Base-by-base conservation (phyloP, 495 filamentous ascomycete genomes). In the Annulohypoxylon stygium region DNA sequence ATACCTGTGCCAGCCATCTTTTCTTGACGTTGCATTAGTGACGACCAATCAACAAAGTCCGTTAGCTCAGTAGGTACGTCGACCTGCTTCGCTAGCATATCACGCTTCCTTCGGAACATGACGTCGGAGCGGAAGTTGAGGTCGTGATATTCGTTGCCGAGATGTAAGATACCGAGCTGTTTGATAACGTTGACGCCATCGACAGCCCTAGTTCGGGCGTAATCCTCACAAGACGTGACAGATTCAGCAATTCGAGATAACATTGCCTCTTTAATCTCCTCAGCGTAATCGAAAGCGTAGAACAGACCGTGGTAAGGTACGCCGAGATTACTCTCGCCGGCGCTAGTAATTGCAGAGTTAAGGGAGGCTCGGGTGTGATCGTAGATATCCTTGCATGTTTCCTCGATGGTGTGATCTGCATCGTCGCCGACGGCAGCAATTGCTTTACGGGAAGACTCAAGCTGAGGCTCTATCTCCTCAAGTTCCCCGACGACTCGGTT, bases 241-340 rank as follows among this genome's bases (percentile, higher is more conserved):
- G 93, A 90, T 2, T 87, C 84, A 2, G 94, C 90, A 48, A 99
- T 93, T 65, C 93, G 89, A 36, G 94, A 88, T 3, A 99, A 86
- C 91, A 99, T 98, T 5, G 95, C 95, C 54, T 90, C 83, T 79
- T 97, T 95, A 68, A 98, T 81, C 45, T 97, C 94, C 71, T 98
- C 97, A 9, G 96, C 96, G 80, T 96, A 99, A 72, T 94, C 87
- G 85, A 96, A 98, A 0, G 90, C 94, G 26, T 87, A 85, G 73
- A 96, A 91, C 8, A 98, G 76, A 34, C 96, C 96, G 3, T 93
- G 93, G 75, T 99, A 99, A 33, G 88, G 85, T 18, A 98, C 90
- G 37, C 92, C 92, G 14, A 96, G 88, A 74, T 94, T 90, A 36
- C 85, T 86, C 30, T 93, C 89, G 10, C 93, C 93, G n/a, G 93